Conservation (phyloP, 306 rosid species). For the Glycine tomentella region DNA sequence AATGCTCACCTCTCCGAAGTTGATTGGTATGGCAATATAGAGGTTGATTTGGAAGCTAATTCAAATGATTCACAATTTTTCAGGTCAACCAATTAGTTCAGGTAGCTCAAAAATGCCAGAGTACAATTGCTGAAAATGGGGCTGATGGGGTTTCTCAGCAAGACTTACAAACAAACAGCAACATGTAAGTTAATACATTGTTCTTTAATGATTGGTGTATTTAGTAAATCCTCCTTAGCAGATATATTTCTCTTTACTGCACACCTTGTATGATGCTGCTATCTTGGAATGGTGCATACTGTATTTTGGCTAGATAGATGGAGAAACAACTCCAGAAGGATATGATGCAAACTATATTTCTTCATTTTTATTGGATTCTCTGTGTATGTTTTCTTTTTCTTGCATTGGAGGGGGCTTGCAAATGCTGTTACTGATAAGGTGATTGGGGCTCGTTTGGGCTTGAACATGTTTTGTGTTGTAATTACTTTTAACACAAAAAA, state of each 20-base stretch:
- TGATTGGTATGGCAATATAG: too few relatives aligned
- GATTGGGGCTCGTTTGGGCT: neutral
- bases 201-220: neutral
- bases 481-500: neutral
- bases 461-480: neutral
- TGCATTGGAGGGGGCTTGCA: too few relatives aligned
- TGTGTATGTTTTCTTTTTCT: neutral
- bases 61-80: slow-evolving; percentile 33
- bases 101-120: slow-evolving; percentile 90
- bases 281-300: neutral
- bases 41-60: neutral
- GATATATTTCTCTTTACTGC: neutral
- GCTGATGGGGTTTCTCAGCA: slow-evolving; percentile 85
- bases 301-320: neutral
- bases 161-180: slow-evolving; percentile 86
- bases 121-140: slow-evolving; percentile 79
- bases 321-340: neutral
- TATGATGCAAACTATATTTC: neutral
- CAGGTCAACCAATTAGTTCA: slow-evolving; percentile 90
- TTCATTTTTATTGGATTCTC: neutral
- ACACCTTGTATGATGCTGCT: neutral
- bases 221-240: neutral
- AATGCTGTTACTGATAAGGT: neutral
- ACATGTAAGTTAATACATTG: slow-evolving; percentile 68
- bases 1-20: too few relatives aligned